phyloP scores from a whole-genome alignment of 805 yeast genomes.

The Starmerella gropengiesseri region DNA sequence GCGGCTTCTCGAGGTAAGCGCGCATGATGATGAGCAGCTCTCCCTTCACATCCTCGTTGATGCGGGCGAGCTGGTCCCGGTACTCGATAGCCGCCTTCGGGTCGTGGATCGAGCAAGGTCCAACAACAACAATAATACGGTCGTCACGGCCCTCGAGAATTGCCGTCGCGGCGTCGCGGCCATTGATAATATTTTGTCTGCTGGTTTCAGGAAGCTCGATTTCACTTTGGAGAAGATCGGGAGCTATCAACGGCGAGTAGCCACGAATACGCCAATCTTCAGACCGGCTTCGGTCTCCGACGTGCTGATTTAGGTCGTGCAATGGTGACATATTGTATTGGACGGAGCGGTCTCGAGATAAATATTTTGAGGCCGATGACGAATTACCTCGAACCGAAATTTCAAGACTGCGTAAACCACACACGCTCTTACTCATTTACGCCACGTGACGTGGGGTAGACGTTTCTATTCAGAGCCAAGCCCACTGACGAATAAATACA shows the following conservation, averaged over 20 bases:
- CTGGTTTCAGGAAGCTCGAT: constrained; percentile 53
- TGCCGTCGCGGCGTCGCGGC: constrained; percentile 63
- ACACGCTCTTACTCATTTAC: too few species aligned
- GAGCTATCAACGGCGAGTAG: constrained; percentile 92
- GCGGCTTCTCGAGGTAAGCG: constrained; percentile 94
- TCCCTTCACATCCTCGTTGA: constrained; percentile 51
- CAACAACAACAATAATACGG: constrained; percentile 77
- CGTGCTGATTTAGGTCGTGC: constrained; percentile 22
- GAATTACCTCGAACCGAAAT: too few species aligned
- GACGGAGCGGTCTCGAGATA: background rate
- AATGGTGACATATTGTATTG: constrained; percentile 19
- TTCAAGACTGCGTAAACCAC: too few species aligned
- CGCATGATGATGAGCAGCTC: constrained; percentile 88
- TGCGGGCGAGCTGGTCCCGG: constrained; percentile 50
- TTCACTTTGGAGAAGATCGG: constrained; percentile 83
- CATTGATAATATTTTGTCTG: constrained; percentile 54
- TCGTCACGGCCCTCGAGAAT: constrained; percentile 77
- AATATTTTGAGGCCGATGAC: constrained; percentile 4
- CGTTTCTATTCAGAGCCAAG: too few species aligned
- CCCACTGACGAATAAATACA: too few species aligned
- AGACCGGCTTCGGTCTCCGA: constrained; percentile 22
- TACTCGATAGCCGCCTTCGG: constrained; percentile 86
- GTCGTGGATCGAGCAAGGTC: constrained; percentile 96
- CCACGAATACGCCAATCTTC: constrained; percentile 45
- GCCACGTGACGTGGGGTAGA: too few species aligned